These are phyloP conservation scores for Verticillium dahliae DNA, from an alignment of 2,329 filamentous ascomycete species.

Conservation along the genomic window DNA sequence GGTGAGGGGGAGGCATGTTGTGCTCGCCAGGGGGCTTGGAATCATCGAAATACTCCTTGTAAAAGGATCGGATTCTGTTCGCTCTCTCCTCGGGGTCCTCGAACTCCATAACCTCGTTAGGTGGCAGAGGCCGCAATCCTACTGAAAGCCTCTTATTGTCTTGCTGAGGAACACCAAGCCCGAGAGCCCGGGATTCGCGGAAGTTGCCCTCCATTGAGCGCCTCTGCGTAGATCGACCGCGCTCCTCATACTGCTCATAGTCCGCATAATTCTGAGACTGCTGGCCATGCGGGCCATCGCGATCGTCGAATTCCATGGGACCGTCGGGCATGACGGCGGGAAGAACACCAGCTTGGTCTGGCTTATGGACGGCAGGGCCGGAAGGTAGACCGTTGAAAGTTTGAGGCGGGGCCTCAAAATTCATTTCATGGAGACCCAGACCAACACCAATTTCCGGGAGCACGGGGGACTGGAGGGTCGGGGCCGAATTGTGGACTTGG, in stretches of 20 bases:
- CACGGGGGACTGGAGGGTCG: conserved; percentile 2
- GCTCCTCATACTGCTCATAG: conserved; percentile 19
- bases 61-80: conserved; percentile 96
- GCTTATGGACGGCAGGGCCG: neutral
- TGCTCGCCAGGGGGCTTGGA: conserved; percentile 33
- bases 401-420: conserved; percentile 6
- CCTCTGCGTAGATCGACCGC: conserved; percentile 28
- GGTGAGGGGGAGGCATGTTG: conserved; percentile 3
- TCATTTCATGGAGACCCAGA: conserved; percentile 11
- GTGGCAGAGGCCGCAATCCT: conserved; percentile 78
- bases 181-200: conserved; percentile 31
- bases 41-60: conserved; percentile 99
- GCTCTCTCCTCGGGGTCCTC: conserved; percentile 93
- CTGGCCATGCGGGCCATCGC: conserved; percentile 9
- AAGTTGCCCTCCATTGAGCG: conserved; percentile 16
- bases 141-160: conserved; percentile 57
- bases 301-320: conserved; percentile 13
- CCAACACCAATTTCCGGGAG: conserved; percentile 11
- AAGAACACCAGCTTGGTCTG: conserved; percentile 8
- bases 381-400: conserved; percentile 19
- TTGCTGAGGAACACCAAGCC: conserved; percentile 48
- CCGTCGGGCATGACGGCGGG: conserved; percentile 20
- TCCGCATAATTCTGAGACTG: conserved; percentile 12
- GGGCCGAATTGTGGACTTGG: neutral
- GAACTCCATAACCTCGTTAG: conserved; percentile 67